A percentile compares a stretch with the other conserved stretches of the same genome.
These are phyloP conservation scores for Entelexis sorbosivorans DNA, from an alignment of 1,139 yeast species.

Conservation along the genomic window DNA sequence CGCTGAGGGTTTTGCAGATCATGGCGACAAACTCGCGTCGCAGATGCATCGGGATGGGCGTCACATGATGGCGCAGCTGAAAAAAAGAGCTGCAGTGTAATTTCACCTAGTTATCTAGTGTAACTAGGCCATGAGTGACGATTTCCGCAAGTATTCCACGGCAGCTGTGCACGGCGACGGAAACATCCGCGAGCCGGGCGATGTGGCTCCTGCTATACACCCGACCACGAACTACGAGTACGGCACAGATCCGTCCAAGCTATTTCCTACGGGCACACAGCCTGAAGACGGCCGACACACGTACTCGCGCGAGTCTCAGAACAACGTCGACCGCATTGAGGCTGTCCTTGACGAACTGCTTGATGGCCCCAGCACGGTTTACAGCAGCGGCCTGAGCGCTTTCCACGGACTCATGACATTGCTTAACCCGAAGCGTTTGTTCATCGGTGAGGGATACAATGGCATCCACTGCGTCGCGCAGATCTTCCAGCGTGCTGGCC, in stretches of 20 bases:
- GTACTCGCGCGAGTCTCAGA: conserved; percentile 67
- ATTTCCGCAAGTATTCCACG: conserved; percentile 10
- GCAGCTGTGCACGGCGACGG: conserved; percentile 29
- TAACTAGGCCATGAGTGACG: background rate
- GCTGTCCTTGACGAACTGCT: conserved; percentile 48
- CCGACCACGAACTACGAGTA: conserved; percentile 71
- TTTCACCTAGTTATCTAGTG: background rate
- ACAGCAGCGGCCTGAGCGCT: conserved; percentile 71
- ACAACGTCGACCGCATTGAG: conserved; percentile 59
- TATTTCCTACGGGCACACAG: conserved; percentile 10
- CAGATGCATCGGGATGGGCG: background rate
- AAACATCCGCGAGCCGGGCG: conserved; percentile 29
- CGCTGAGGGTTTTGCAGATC: background rate
- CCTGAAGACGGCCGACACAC: conserved; percentile 28
- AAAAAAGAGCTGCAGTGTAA: background rate
- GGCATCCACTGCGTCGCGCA: conserved; percentile 66
- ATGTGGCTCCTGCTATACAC: conserved; percentile 71
- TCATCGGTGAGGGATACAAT: conserved; percentile 73
- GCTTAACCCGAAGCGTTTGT: conserved; percentile 61
- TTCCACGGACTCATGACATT: conserved; percentile 64
- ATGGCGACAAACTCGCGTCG: background rate
- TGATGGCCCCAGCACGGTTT: conserved; percentile 46
- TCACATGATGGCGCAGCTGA: background rate
- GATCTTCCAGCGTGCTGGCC: conserved; percentile 50
- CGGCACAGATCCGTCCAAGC: conserved; percentile 42